phyloP scores from a whole-genome alignment of 2,329 filamentous ascomycete species.

The Calonectria hongkongensis region DNA sequence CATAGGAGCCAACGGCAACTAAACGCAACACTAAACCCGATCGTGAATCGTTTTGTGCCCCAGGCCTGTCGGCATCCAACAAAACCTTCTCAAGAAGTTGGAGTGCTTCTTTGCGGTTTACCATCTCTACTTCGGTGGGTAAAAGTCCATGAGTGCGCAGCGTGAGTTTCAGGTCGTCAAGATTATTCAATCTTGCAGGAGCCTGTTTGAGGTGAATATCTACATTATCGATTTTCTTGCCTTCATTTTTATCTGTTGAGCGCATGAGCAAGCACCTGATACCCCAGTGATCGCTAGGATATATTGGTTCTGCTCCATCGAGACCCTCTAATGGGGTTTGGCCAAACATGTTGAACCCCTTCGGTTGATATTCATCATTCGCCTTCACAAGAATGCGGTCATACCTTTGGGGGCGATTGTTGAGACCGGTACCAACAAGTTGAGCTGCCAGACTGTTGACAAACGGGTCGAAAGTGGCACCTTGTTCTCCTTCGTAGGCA shows the following conservation, averaged over 20 bases:
- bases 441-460: slow-evolving; percentile 73
- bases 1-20: slow-evolving; percentile 80
- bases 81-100: slow-evolving; percentile 65
- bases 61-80: slow-evolving; percentile 55
- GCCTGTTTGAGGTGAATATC: slow-evolving; percentile 58
- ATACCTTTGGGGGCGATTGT: slow-evolving; percentile 78
- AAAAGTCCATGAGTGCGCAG: slow-evolving; percentile 64
- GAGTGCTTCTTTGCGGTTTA: slow-evolving; percentile 66
- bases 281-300: slow-evolving; percentile 76
- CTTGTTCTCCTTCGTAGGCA: slow-evolving; percentile 75
- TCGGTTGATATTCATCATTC: slow-evolving; percentile 59
- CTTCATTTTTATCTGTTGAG: slow-evolving; percentile 27
- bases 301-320: slow-evolving; percentile 36
- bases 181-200: slow-evolving; percentile 54
- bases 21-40: slow-evolving; percentile 66
- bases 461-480: slow-evolving; percentile 78
- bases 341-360: slow-evolving; percentile 76
- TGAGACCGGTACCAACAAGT: slow-evolving; percentile 66
- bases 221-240: slow-evolving; percentile 24
- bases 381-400: slow-evolving; percentile 75
- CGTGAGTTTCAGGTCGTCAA: slow-evolving; percentile 60
- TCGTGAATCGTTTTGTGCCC: slow-evolving; percentile 37
- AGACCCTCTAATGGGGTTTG: slow-evolving; percentile 39
- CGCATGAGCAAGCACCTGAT: slow-evolving; percentile 66
- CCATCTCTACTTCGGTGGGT: slow-evolving; percentile 67